These are phyloP conservation scores for Forsythia viridissima DNA, from an alignment of 257 asterid species.

Conservation along the genomic window DNA sequence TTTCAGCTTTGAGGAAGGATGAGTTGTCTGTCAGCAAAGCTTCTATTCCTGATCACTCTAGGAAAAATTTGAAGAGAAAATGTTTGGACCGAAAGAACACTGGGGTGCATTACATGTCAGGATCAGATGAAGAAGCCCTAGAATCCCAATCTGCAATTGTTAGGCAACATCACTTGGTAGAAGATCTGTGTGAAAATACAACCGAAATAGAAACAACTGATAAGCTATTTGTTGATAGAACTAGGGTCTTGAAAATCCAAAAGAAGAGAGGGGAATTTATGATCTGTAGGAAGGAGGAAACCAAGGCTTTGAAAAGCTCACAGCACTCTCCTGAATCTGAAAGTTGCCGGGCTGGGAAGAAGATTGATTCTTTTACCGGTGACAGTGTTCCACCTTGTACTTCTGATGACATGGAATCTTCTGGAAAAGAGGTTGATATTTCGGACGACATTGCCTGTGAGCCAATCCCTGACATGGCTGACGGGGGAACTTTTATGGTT, in stretches of 20 bases:
- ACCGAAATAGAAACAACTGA: conserved; percentile 28
- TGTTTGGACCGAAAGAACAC: conserved; percentile 36
- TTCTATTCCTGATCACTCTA: conserved; percentile 36
- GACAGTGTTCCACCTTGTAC: conserved; percentile 26
- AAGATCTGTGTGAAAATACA: conserved; percentile 25
- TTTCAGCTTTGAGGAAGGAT: conserved; percentile 55
- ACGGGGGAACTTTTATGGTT: conserved; percentile 38
- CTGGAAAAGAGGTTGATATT: conserved; percentile 31
- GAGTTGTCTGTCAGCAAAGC: conserved; percentile 37
- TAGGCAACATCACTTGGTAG: conserved; percentile 26
- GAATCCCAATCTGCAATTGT: conserved; percentile 35
- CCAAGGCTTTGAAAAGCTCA: conserved; percentile 26
- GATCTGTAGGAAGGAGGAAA: conserved; percentile 34
- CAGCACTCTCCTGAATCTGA: conserved; percentile 33
- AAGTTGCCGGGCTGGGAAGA: conserved; percentile 31
- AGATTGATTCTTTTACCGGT: conserved; percentile 26
- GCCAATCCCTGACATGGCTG: conserved; percentile 37
- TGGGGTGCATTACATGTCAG: conserved; percentile 27
- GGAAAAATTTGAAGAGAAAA: conserved; percentile 41
- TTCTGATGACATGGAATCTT: conserved; percentile 30
- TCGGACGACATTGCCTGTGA: conserved; percentile 32
- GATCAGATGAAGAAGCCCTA: conserved; percentile 42
- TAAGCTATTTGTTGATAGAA: conserved; percentile 28
- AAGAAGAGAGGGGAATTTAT: conserved; percentile 34
- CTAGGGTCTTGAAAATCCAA: conserved; percentile 33